These are phyloP conservation scores for Mycena chlorophos DNA, from an alignment of 768 basidiomycete genomes.

Conservation along the genomic window DNA sequence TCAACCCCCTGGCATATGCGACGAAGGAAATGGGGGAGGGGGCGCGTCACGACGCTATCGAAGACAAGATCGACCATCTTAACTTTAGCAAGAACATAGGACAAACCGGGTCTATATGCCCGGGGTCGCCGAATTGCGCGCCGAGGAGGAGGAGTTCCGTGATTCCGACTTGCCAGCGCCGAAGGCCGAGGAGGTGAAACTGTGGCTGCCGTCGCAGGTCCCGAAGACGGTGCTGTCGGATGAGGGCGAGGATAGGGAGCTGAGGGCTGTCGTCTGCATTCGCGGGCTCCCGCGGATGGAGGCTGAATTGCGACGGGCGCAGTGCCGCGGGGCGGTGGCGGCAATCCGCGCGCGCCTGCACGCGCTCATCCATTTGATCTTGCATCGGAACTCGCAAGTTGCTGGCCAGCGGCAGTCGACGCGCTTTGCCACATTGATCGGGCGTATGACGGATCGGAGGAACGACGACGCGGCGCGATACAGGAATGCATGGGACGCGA, in stretches of 20 bases:
- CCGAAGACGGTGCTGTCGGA: background rate
- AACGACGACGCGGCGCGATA: conserved; percentile 1
- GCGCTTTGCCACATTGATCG: conserved; percentile 3
- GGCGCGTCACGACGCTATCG: conserved; percentile 24
- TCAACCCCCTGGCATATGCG: conserved; percentile 26
- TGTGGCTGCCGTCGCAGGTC: conserved; percentile 15
- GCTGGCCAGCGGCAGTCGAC: conserved; percentile 5
- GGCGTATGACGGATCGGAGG: conserved; percentile 1
- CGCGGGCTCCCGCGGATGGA: conserved; percentile 3
- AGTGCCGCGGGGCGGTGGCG: conserved; percentile 1
- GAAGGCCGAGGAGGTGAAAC: conserved; percentile 10
- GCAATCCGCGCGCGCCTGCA: background rate
- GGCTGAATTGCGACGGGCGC: conserved; percentile 1
- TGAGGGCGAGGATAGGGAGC: too few relatives aligned
- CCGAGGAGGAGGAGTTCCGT: conserved; percentile 9
- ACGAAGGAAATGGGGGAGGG: conserved; percentile 35
- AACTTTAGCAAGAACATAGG: conserved; percentile 30
- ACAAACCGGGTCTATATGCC: too few relatives aligned
- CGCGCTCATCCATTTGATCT: conserved; percentile 8
- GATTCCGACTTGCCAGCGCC: background rate
- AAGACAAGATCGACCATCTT: conserved; percentile 24
- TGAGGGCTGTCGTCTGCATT: too few relatives aligned
- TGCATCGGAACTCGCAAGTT: background rate
- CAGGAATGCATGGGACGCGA: background rate
- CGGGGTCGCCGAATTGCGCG: background rate